Evolutionary conservation across 331 rosid species (phyloP).

Genomic region (Saraca asoca): DNA sequence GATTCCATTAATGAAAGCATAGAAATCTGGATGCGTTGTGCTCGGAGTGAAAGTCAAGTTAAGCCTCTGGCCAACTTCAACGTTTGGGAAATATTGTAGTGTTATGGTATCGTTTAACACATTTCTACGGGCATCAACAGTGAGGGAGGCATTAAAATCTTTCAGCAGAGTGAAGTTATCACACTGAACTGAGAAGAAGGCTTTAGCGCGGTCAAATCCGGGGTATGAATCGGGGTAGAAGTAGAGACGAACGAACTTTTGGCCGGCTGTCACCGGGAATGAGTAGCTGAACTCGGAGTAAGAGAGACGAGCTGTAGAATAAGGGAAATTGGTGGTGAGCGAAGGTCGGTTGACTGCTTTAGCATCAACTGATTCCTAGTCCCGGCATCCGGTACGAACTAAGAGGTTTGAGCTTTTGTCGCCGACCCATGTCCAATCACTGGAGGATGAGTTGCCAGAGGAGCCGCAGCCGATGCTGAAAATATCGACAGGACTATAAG

Average conservation of each 20-base stretch:
- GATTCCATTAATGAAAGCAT: constrained; percentile 43
- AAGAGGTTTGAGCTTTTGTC: constrained; percentile 31
- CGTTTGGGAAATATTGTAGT: constrained; percentile 33
- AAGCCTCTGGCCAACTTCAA: constrained; percentile 2
- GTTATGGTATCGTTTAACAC: rapidly evolving
- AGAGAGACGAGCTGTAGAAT: not conserved
- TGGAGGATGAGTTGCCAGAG: constrained; percentile 7
- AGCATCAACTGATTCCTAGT: not conserved
- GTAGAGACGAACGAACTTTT: constrained; percentile 40
- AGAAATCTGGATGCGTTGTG: constrained; percentile 12
- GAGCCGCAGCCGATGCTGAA: constrained; percentile 42
- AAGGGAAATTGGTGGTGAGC: not conserved
- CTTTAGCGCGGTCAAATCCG: not conserved
- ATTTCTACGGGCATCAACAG: not conserved
- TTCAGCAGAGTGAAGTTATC: not conserved
- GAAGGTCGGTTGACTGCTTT: too few species aligned
- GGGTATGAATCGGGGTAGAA: constrained; percentile 3
- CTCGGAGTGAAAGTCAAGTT: constrained; percentile 36
- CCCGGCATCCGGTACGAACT: not conserved
- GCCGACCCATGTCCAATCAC: constrained; percentile 38
- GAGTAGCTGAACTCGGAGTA: constrained; percentile 20
- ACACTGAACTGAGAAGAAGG: constrained; percentile 34
- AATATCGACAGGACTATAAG: constrained; percentile 29
- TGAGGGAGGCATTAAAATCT: constrained; percentile 8
- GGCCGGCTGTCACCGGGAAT: constrained; percentile 29